phyloP scores from a whole-genome alignment of 2,329 filamentous ascomycete genomes.

The Trichoderma harzianum region DNA sequence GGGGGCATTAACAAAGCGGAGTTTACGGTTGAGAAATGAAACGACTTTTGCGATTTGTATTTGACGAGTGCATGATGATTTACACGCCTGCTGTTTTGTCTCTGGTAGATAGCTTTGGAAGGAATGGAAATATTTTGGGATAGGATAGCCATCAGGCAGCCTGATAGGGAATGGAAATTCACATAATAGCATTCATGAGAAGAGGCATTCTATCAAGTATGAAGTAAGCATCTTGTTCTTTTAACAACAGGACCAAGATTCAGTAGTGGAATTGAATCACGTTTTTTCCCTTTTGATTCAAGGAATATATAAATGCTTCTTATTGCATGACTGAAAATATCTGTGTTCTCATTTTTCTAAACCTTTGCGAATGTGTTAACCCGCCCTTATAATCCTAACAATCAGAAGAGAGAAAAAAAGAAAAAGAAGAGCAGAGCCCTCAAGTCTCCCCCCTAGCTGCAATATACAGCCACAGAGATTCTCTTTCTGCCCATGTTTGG shows the following conservation, averaged over 20 bases:
- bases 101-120: background rate
- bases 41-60: background rate
- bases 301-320: background rate
- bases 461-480: background rate
- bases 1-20: background rate
- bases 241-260: background rate
- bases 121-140: background rate
- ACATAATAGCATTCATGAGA: background rate
- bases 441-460: background rate
- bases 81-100: background rate
- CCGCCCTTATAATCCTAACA: background rate
- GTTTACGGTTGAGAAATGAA: background rate
- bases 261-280: background rate
- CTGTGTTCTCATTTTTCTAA: background rate
- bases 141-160: background rate
- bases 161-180: background rate
- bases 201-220: background rate
- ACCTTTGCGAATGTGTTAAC: background rate
- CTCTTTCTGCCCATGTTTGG: background rate
- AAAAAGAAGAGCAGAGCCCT: background rate
- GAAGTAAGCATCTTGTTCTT: background rate
- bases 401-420: background rate
- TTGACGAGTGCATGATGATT: background rate
- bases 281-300: background rate
- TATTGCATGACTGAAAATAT: background rate